Evolutionary conservation across 2,329 filamentous ascomycete genomes (phyloP).

Genomic region (Botrytis fabae): DNA sequence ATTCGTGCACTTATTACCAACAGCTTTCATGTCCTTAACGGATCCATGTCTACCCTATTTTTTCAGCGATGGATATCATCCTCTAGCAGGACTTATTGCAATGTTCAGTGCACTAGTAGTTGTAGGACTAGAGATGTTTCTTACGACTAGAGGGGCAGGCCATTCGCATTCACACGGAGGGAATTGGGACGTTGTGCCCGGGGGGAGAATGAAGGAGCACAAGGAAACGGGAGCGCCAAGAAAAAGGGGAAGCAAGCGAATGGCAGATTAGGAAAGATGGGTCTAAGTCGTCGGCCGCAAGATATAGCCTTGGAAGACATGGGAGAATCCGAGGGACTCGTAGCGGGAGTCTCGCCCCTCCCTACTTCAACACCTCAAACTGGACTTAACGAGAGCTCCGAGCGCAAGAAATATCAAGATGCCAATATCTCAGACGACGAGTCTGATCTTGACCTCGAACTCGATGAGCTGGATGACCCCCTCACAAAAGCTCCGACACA

Average conservation of each 20-base stretch:
- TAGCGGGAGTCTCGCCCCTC: constrained; percentile 59
- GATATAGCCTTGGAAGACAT: constrained; percentile 54
- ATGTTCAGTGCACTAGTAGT: constrained; percentile 82
- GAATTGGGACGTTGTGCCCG: constrained; percentile 35
- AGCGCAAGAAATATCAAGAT: constrained; percentile 40
- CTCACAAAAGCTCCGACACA: constrained; percentile 1
- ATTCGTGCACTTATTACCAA: constrained; percentile 71
- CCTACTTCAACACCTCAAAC: constrained; percentile 53
- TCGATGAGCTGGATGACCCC: constrained; percentile 43
- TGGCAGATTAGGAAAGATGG: constrained; percentile 36
- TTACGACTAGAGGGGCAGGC: constrained; percentile 68
- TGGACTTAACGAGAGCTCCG: constrained; percentile 21
- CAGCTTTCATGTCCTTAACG: constrained; percentile 60
- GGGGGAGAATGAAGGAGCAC: constrained; percentile 46
- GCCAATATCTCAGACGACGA: constrained; percentile 34
- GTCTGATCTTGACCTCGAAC: constrained; percentile 60
- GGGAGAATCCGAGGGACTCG: constrained; percentile 55
- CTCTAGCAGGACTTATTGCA: constrained; percentile 77
- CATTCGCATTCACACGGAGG: constrained; percentile 58
- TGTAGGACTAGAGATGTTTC: constrained; percentile 83
- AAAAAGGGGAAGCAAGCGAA: constrained; percentile 34
- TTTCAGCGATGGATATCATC: constrained; percentile 77
- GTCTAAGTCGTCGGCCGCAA: constrained; percentile 46
- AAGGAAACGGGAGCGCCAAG: constrained; percentile 32
- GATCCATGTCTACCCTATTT: constrained; percentile 70